Conservation (phyloP, 73 alveolate species). For the Breviolum minutum region DNA sequence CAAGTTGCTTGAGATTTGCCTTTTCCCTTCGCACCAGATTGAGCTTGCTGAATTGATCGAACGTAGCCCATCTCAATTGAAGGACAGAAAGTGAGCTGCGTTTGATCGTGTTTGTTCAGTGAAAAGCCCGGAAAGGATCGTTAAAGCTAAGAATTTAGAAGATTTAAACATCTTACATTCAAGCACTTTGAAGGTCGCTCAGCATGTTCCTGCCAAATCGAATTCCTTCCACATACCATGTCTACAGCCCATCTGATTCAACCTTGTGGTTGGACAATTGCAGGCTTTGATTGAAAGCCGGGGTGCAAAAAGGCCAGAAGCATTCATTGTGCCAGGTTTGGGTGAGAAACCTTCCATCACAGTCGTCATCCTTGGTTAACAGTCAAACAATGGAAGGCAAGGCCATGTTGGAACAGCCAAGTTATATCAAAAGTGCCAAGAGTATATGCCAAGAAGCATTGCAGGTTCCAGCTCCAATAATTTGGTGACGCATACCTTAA, state of each 20-base stretch:
- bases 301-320: slow-evolving; percentile 64
- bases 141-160: too few relatives aligned
- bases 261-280: not conserved
- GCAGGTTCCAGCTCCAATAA: slow-evolving; percentile 43
- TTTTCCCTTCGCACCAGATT: slow-evolving; percentile 11
- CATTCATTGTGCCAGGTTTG: slow-evolving; percentile 66
- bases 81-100: too few relatives aligned
- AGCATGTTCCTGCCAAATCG: too few relatives aligned
- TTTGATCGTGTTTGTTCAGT: too few relatives aligned
- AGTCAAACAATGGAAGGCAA: not conserved
- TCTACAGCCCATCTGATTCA: not conserved
- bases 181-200: not conserved
- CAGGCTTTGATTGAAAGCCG: not conserved
- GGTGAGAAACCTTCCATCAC: slow-evolving; percentile 86
- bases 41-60: slow-evolving; percentile 73
- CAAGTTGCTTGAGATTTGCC: slow-evolving; percentile 38
- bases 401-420: not conserved
- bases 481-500: slow-evolving; percentile 33
- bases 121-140: too few relatives aligned
- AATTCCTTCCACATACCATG: too few relatives aligned
- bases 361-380: slow-evolving; percentile 18
- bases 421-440: not conserved
- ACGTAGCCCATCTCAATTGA: slow-evolving; percentile 91
- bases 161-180: not conserved
- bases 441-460: slow-evolving; percentile 32